Evolutionary conservation across 805 yeast species (phyloP).

Genomic region (Wickerhamiella galacta): DNA sequence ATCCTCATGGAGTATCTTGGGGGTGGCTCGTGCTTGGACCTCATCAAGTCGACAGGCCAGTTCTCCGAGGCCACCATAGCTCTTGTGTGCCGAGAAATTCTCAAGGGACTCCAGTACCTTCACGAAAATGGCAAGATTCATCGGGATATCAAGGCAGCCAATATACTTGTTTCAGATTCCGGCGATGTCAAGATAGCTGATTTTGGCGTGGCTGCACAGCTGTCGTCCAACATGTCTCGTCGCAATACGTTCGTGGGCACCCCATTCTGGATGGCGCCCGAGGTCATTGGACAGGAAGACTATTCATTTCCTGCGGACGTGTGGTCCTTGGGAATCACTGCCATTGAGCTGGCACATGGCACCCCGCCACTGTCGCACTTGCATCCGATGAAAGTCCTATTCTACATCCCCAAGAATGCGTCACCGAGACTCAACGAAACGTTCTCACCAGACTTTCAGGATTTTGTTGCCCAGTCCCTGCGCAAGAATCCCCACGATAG

Average conservation of each 20-base stretch:
- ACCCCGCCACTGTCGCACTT: slow-evolving; percentile 49
- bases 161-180: slow-evolving; percentile 48
- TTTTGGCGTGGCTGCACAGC: slow-evolving; percentile 85
- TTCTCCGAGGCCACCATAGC: slow-evolving; percentile 40
- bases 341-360: slow-evolving; percentile 54
- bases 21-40: slow-evolving; percentile 59
- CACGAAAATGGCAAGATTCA: slow-evolving; percentile 66
- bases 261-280: slow-evolving; percentile 98
- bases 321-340: slow-evolving; percentile 70
- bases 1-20: slow-evolving; percentile 68
- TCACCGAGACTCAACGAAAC: slow-evolving; percentile 27
- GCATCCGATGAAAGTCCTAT: slow-evolving; percentile 37
- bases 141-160: slow-evolving; percentile 89
- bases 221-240: slow-evolving; percentile 38
- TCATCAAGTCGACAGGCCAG: slow-evolving; percentile 34
- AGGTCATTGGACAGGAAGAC: slow-evolving; percentile 76
- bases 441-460: slow-evolving; percentile 38
- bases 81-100: slow-evolving; percentile 35
- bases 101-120: slow-evolving; percentile 46
- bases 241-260: slow-evolving; percentile 31
- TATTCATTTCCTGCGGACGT: slow-evolving; percentile 59
- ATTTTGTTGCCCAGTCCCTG: slow-evolving; percentile 54
- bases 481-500: slow-evolving; percentile 52
- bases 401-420: slow-evolving; percentile 31
- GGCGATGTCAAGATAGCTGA: slow-evolving; percentile 84